These are phyloP conservation scores for Calonectria henricotiae DNA, from an alignment of 2,329 filamentous ascomycete genomes.

Conservation along the genomic window DNA sequence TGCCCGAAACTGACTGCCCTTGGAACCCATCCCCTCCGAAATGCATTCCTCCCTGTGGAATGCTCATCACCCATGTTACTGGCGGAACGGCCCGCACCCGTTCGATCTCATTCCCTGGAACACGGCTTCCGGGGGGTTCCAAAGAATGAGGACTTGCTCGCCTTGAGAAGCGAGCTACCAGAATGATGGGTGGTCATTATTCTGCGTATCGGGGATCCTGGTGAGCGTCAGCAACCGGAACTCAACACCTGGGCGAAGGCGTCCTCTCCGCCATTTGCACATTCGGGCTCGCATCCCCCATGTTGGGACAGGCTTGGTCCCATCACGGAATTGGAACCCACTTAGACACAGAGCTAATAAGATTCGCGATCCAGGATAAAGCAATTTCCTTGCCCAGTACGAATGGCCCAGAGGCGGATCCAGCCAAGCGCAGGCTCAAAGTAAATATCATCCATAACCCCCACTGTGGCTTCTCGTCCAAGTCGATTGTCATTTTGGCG, in stretches of 20 bases:
- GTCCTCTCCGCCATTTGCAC: background rate
- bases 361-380: constrained; percentile 18
- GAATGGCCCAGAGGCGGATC: constrained; percentile 6
- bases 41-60: background rate
- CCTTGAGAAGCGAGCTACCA: too few relatives aligned
- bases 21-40: background rate
- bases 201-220: background rate
- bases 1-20: background rate
- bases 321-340: background rate
- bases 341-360: constrained; percentile 1
- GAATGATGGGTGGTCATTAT: background rate
- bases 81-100: constrained; percentile 22
- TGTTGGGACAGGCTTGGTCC: background rate
- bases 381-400: background rate
- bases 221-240: constrained; percentile 11
- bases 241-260: background rate
- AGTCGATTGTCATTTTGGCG: background rate
- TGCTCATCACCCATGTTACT: constrained; percentile 18
- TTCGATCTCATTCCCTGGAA: background rate
- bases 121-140: background rate
- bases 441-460: background rate
- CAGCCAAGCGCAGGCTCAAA: background rate
- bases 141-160: too few relatives aligned
- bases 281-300: background rate
- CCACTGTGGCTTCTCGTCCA: constrained; percentile 14